Evolutionary conservation across 1,139 yeast species (phyloP), one percentile per base, ranked within the genome.

Genomic region (Entelexis paramagnoliae): DNA sequence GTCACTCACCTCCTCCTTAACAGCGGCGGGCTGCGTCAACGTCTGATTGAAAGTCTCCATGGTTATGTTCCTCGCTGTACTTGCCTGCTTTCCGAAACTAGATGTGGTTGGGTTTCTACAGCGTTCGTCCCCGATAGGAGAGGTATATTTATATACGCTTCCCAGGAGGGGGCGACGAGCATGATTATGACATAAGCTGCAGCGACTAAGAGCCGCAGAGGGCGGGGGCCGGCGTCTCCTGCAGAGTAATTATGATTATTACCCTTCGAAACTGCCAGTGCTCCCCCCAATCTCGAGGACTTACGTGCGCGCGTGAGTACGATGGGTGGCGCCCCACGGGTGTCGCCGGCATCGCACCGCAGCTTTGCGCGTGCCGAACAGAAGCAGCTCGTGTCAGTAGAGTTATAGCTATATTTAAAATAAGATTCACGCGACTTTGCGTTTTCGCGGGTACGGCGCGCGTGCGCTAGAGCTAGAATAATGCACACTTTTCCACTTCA

Each of bases 1-100:
- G 50, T 51, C 53, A 54, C 58, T 55, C 58, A 55, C 58, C 58
- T 55, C 58, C 55, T 43, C 47, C 58, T 55, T 55, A 44, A 51
- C 52, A 16, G 17, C 49, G 34, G 47, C 24, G 29, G 52, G 51
- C 34, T 46, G 55, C 53, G 57, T 22, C 55, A 55, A 42, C 46
- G 47, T 47, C 48, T 50, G 58, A 49, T 46, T 46, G 49, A 55
- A 55, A 50, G 57, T 39, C 20, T 51, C 58, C 58, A 54, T 55
- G 17, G 19, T 28, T 24, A 7, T 38, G 28, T 33, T 43, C 46
- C 48, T 30, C 44, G 46, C 47, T 32, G 47, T 28, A n/a, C 29
- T 30, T 6, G 28, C 28, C 30, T 19, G 22, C 5, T 9, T n/a
- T 19, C 13, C 35, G 30, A 14, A 17, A 41, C 45, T 41, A 17